Base-by-base conservation (phyloP, 306 rosid genomes). In the Carpinus fangiana region DNA sequence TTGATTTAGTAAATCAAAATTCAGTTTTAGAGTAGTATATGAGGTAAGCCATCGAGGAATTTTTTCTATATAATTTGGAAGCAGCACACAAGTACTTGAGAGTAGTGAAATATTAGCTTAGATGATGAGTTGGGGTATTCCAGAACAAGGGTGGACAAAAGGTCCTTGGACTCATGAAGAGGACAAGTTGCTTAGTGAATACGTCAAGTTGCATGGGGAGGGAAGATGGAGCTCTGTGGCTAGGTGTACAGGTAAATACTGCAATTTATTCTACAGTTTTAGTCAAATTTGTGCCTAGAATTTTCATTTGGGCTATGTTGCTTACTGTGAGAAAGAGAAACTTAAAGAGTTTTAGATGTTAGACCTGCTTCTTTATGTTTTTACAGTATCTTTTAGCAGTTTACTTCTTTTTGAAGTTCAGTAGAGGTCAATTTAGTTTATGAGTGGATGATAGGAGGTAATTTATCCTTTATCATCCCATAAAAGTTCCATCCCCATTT, bases 131-230 rank as follows among this genome's bases (percentile, higher is more conserved):
- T 82, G 83, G 54, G 72, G 79, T 69, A 36, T 47, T 36, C 26
- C 6, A 34, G 79, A 84, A 41, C 67, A 78, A 83, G 88, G 61
- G 60, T 92, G 92, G 92, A 89, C 28, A 87, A 91, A 87, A 83
- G 97, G 97, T 46, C 90, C 97, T 72, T 89, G 97, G 97, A 89
- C 88, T 82, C 81, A 80, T 69, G 90, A 90, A 79, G 97, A 91
- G 76, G 97, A 91, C 77, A 81, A 78, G 77, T 75, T 89, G 77
- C 89, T 91, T 14, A 47, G 41, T 82, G 86, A 84, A 62, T 82
- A 85, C 84, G 87, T 89, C 75, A 76, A 57, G 65, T 64, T 79
- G 46, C 79, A 86, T 80, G 97, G 90, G 16, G 90, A 89, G 59
- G 88, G 90, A 21, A 74, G 90, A 28, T 91, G 97, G 97, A 90